Evolutionary conservation across 208 protist genomes (phyloP), one percentile per base, ranked within the genome.

Genomic region (Leishmania braziliensis): DNA sequence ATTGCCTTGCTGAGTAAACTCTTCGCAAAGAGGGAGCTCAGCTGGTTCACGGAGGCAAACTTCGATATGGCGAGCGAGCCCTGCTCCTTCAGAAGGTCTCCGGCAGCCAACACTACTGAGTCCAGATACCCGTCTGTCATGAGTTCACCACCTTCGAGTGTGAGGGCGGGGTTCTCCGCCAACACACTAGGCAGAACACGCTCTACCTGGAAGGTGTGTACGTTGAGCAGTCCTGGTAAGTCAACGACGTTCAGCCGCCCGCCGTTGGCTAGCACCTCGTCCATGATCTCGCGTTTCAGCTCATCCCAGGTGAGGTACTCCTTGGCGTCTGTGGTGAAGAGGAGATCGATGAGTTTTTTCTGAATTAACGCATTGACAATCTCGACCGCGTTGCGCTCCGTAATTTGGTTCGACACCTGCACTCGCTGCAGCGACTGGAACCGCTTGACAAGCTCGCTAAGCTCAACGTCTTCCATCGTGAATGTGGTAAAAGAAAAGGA

Each of bases 291-390:
- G 60, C 91, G 89, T 58, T 89, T 87, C 33, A 96, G 86, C 78
- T 95, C 88, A 70, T 96, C 89, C 89, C 93, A 95, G 20, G 93
- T 96, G 53, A 96, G 82, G 77, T 95, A 96, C 84, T 96, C 91
- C 81, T 96, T 96, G 20, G 89, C 93, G 68, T 96, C 93, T 5
- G 90, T 87, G 10, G 93, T 96, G 84, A 91, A 96, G 29, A 96
- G 77, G 5, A 96, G 83, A 50, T 96, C 93, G 14, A 96, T 77
- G 26, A 96, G 68, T 71, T 93, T 91, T 66, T 90, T 89, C 74
- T 91, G 83, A n/a, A 92, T 63, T 4, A 96, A 75, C 39, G 88
- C 79, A 79, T 95, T 96, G 16, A 93, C 88, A 54, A 96, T 96
- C 81, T 96, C 93, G 5, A 96, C 90, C 23, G 91, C 91, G 73